phyloP scores from a whole-genome alignment of 176 grass and related monocot species.

The Cenchrus purpureus region DNA sequence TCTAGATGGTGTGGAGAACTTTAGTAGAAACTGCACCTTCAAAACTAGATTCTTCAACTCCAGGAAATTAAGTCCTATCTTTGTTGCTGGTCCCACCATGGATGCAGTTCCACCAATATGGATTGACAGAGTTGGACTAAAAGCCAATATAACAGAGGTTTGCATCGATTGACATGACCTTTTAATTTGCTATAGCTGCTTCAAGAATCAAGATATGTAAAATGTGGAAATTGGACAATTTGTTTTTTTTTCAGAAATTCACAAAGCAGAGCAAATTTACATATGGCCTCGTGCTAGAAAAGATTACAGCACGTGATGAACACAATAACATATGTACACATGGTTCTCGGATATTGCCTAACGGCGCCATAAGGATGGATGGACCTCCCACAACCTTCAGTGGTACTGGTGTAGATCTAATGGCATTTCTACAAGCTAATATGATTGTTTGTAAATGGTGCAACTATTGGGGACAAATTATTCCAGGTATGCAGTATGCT shows the following conservation, averaged over 20 bases:
- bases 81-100: slow-evolving; percentile 79
- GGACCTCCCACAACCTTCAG: slow-evolving; percentile 96
- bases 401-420: slow-evolving; percentile 74
- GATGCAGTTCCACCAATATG: slow-evolving; percentile 88
- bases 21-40: slow-evolving; percentile 74
- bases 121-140: slow-evolving; percentile 86
- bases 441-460: slow-evolving; percentile 86
- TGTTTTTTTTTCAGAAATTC: slow-evolving; percentile 56
- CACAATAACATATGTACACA: slow-evolving; percentile 74
- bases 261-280: slow-evolving; percentile 90
- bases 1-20: slow-evolving; percentile 74
- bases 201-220: slow-evolving; percentile 16
- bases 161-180: neutral
- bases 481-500: slow-evolving; percentile 83
- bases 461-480: slow-evolving; percentile 76
- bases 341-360: slow-evolving; percentile 73
- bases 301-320: slow-evolving; percentile 84
- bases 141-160: slow-evolving; percentile 97
- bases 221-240: slow-evolving; percentile 13
- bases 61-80: slow-evolving; percentile 85
- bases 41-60: slow-evolving; percentile 84
- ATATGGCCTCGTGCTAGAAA: slow-evolving; percentile 82
- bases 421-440: slow-evolving; percentile 84
- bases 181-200: neutral
- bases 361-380: slow-evolving; percentile 74